phyloP scores from a whole-genome alignment of 139 green algal species.

The Raphidocelis subcapitata region DNA sequence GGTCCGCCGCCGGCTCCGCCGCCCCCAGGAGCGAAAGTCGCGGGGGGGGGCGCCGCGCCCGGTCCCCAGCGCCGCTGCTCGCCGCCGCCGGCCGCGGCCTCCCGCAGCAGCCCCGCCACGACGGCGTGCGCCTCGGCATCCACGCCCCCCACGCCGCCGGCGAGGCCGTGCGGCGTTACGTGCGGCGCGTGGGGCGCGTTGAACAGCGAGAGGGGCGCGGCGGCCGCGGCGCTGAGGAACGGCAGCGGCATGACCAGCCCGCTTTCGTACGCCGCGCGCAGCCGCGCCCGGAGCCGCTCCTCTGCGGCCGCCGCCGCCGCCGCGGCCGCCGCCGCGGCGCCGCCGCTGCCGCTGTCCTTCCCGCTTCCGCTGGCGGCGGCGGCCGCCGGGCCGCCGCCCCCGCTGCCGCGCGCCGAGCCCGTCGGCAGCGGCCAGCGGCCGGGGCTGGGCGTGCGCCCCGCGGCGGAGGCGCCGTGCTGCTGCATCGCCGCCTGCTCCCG shows the following conservation, averaged over 20 bases:
- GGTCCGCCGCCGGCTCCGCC: neutral
- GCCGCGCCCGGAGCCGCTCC: constrained; percentile 43
- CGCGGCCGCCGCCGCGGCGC: constrained; percentile 12
- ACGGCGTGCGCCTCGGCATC: constrained; percentile 23
- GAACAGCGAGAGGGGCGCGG: constrained; percentile 69
- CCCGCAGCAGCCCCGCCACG: neutral
- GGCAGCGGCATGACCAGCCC: constrained; percentile 77
- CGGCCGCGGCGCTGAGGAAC: constrained; percentile 70
- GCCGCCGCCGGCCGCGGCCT: neutral
- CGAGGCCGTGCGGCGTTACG: neutral
- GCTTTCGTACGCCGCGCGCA: constrained; percentile 59
- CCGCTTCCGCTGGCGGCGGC: neutral
- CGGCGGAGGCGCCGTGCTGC: neutral
- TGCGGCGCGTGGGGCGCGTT: constrained; percentile 1
- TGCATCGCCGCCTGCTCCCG: neutral
- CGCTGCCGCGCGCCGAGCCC: neutral
- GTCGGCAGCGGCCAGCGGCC: neutral
- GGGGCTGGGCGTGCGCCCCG: neutral
- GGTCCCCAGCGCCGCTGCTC: neutral
- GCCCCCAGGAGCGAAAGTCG: neutral
- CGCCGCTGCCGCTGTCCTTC: constrained; percentile 17
- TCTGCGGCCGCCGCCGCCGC: constrained; percentile 26
- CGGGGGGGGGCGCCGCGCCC: neutral
- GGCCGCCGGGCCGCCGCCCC: neutral
- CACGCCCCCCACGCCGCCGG: constrained; percentile 1